Conservation (phyloP, 2,329 filamentous ascomycete species). For the Sporothrix schenckii region DNA sequence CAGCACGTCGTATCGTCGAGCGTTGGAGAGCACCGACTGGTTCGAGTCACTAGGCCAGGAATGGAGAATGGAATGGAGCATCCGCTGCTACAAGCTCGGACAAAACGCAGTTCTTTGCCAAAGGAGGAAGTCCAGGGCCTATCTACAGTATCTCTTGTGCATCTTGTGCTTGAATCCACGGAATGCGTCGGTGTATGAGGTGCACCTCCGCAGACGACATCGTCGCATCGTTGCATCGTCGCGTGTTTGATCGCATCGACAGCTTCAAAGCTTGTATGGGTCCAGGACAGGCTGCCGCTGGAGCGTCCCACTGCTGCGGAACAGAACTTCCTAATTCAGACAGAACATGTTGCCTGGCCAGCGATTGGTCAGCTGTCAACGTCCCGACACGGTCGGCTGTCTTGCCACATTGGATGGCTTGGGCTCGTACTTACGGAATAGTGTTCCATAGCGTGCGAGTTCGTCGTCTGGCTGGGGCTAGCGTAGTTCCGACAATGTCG, state of each 20-base stretch:
- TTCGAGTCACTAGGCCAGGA: not conserved
- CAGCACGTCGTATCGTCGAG: too few species aligned
- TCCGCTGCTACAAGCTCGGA: not conserved
- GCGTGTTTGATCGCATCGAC: not conserved
- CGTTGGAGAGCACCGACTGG: too few species aligned
- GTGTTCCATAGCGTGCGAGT: too few species aligned
- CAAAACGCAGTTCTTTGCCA: not conserved
- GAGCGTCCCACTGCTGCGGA: not conserved
- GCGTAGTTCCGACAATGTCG: not conserved
- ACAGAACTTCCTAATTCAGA: not conserved
- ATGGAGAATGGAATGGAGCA: conserved; percentile 12
- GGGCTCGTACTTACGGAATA: too few species aligned
- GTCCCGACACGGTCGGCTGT: conserved; percentile 18
- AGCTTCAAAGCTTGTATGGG: not conserved
- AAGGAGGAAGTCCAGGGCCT: not conserved
- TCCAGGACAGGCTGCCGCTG: not conserved
- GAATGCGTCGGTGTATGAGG: not conserved
- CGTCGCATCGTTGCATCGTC: not conserved
- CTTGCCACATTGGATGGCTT: not conserved
- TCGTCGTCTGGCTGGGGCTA: not conserved
- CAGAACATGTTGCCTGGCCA: not conserved
- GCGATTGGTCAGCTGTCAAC: not conserved
- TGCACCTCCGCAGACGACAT: not conserved
- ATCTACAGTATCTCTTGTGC: not conserved
- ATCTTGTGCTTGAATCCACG: not conserved